These are phyloP conservation scores for Astrephomene gubernaculifera DNA, from an alignment of 139 green algal genomes.

Conservation along the genomic window DNA sequence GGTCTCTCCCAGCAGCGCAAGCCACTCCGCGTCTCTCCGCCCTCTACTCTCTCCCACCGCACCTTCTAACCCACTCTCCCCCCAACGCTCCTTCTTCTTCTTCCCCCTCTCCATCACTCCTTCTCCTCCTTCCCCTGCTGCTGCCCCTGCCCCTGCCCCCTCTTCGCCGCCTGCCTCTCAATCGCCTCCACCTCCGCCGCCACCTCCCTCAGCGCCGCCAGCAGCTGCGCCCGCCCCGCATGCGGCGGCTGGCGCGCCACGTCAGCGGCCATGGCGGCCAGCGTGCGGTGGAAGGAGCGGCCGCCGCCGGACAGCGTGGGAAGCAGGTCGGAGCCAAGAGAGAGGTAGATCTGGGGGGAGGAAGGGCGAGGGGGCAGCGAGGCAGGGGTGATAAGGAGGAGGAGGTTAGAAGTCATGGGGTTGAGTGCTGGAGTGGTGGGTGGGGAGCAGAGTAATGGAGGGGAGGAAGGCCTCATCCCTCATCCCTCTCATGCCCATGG, in stretches of 20 bases:
- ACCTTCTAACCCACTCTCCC: too few species aligned
- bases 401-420: background rate
- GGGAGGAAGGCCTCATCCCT: background rate
- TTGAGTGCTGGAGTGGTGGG: background rate
- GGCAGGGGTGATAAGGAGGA: background rate
- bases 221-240: background rate
- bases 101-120: too few species aligned
- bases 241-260: slow-evolving; percentile 36
- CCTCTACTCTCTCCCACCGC: too few species aligned
- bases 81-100: too few species aligned
- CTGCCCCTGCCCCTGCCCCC: background rate
- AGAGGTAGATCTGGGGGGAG: slow-evolving; percentile 16
- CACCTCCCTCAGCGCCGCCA: background rate
- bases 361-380: background rate
- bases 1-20: too few species aligned
- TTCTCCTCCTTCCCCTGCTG: background rate
- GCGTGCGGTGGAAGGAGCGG: slow-evolving; percentile 9
- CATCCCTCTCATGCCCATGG: background rate
- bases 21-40: too few species aligned
- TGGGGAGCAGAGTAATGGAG: background rate
- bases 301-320: slow-evolving; percentile 3
- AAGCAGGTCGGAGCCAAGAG: background rate
- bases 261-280: background rate
- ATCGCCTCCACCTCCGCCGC: slow-evolving; percentile 24
- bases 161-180: slow-evolving; percentile 2